phyloP scores from a whole-genome alignment of 2,329 filamentous ascomycete genomes.

The Herpotrichia juniperi region DNA sequence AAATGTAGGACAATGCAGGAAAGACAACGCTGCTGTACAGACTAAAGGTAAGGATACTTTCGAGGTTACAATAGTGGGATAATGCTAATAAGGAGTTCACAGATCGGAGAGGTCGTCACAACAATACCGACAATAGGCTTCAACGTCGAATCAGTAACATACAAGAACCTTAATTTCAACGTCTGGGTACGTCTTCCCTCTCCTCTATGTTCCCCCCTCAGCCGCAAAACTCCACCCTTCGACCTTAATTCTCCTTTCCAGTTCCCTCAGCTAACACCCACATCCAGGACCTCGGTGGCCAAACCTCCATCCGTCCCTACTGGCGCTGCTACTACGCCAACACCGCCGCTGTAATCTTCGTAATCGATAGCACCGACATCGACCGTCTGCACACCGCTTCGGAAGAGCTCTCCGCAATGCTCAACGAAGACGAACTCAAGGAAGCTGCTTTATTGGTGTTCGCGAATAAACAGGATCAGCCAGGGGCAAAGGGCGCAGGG shows the following conservation, averaged over 20 bases:
- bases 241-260: no score
- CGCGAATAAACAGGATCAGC: constrained; percentile 99
- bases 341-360: constrained; percentile 97
- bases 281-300: constrained; percentile 87
- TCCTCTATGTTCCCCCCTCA: not conserved
- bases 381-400: constrained; percentile 90
- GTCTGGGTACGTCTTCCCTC: constrained; percentile 75
- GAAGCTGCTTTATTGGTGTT: constrained; percentile 93
- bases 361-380: constrained; percentile 97
- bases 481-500: constrained; percentile 92
- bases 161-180: constrained; percentile 98
- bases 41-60: constrained; percentile 72
- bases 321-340: constrained; percentile 99
- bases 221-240: not conserved
- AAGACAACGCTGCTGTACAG: constrained; percentile 97
- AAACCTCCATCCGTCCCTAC: constrained; percentile 98
- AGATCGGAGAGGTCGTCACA: constrained; percentile 98
- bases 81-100: constrained; percentile 1
- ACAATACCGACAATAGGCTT: constrained; percentile 99
- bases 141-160: constrained; percentile 98
- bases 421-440: constrained; percentile 95
- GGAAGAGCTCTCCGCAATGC: constrained; percentile 91
- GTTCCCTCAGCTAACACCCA: constrained; percentile 4
- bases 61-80: not conserved
- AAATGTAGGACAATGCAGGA: constrained; percentile 86